Base-by-base conservation (phyloP, 1,284 basidiomycete genomes). In the Ustilago sp. region DNA sequence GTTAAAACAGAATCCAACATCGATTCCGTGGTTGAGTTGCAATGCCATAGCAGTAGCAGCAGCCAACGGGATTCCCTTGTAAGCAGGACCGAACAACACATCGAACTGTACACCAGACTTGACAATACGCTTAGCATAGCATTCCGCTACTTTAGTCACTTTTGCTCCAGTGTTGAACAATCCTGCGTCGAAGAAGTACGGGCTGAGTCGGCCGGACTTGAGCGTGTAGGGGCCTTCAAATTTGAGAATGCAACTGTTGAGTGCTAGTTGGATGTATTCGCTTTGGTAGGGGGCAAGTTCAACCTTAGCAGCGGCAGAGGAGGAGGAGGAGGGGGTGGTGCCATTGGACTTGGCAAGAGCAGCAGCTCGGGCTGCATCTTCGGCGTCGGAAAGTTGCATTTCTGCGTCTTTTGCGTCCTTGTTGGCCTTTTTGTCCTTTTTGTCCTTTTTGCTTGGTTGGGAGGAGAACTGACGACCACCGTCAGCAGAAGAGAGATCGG, bases 181-280 rank as follows among this genome's bases (percentile, higher is more conserved):
- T 9, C 94, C 94, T 0, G 94, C 94, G 86, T 98, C 98, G 90
- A 98, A 95, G 87, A 98, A 98, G 88, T 98, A 98, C 1, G 96
- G 96, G 13, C 95, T 97, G 65, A 90, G 88, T 43, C 96, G 91
- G 77, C 96, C 96, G 39, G 94, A 95, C 89, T 99, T 99, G 48
- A 86, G 75, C 41, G 80, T 84, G 54, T 81, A 86, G 9, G 84
- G 84, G 0, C 84, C 83, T n/a, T 81, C 80, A 51, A 86, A 86
- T 23, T 76, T 78, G 41, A 86, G 75, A 50, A 85, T 83, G 11
- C 76, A 53, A 47, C 73, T 76, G 48, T 80, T 63, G 61, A 85
- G 80, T 8, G 83, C 74, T 1, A 82, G 75, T 32, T 78, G 76
- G 56, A 86, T 80, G 80, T 86, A 86, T 34, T 79, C 73, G n/a